Base-by-base conservation (phyloP, 768 basidiomycete species). In the Lenzites betulinus region DNA sequence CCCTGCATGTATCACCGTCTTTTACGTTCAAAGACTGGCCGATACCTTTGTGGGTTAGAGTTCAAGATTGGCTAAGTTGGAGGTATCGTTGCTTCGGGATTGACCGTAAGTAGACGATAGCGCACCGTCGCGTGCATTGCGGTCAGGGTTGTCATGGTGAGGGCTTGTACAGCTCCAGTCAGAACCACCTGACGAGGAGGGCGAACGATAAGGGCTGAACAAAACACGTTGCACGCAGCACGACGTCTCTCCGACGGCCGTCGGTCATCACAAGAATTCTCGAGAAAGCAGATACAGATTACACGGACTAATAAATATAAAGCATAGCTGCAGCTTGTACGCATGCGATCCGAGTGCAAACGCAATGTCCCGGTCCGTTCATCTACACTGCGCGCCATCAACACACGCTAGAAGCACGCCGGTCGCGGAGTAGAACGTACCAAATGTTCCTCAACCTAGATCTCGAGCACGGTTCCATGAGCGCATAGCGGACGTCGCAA, bases 291-390 rank as follows among this genome's bases (percentile, higher is more conserved):
- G n/a, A 54, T 63, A 57, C 57, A 51, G 48, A 54, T 58, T 59
- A 63, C 53, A 63, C 53, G 38, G 23, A 49, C 52, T 7, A 39
- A 63, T 63, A 63, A 59, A 58, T 59, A 63, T 54, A 23, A 43
- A 54, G 62, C 57, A 54, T 44, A 51, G 48, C 42, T 35, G 50
- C 26, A 38, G 20, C 22, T 51, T 48, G 54, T 22, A 47, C 4
- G 22, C 38, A 13, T 53, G 48, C 57, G 57, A 43, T 48, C 51
- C 41, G 39, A 33, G 43, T 54, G 39, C 4, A 51, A 47, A 23
- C 33, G 8, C 36, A 28, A 49, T 6, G n/a, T n/a, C n/a, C n/a
- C n/a, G n/a, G 46, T 20, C 25, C 15, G 30, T 58, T 38, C 51
- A 44, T 54, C 61, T 58, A 43, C 28, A 38, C 39, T 44, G 33